Evolutionary conservation across 179 eudicot genomes (phyloP).

Genomic region (Gypsophila paniculata): DNA sequence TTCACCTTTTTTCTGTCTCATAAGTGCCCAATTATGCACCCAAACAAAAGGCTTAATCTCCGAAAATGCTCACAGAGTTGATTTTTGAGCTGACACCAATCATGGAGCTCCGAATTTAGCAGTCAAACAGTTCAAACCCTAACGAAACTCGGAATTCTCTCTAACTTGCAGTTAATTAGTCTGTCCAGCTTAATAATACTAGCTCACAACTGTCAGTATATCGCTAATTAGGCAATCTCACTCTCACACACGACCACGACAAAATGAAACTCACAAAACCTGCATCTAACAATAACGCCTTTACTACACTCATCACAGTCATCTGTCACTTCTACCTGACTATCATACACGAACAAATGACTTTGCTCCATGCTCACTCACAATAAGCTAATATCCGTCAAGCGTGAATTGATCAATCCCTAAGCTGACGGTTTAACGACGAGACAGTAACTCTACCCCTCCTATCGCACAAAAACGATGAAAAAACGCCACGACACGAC

Average conservation of each 20-base stretch:
- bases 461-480: background rate
- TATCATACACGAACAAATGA: background rate
- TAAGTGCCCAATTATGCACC: background rate
- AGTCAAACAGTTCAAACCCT: constrained; percentile 7
- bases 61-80: background rate
- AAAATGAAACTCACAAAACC: background rate
- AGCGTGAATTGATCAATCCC: background rate
- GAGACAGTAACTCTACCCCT: background rate
- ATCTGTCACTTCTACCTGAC: background rate
- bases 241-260: background rate
- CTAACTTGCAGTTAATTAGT: background rate
- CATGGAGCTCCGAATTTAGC: constrained; percentile 2
- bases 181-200: background rate
- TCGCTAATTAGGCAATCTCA: background rate
- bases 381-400: background rate
- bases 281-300: no score
- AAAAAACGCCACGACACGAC: no score
- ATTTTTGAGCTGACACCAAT: background rate
- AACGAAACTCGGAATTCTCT: background rate
- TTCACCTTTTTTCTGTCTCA: background rate
- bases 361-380: background rate
- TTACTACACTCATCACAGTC: background rate
- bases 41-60: no score
- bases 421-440: background rate
- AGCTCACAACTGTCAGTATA: background rate